These are phyloP conservation scores for Beauveria scarabaeidicola DNA, from an alignment of 2,329 filamentous ascomycete species.

Conservation along the genomic window DNA sequence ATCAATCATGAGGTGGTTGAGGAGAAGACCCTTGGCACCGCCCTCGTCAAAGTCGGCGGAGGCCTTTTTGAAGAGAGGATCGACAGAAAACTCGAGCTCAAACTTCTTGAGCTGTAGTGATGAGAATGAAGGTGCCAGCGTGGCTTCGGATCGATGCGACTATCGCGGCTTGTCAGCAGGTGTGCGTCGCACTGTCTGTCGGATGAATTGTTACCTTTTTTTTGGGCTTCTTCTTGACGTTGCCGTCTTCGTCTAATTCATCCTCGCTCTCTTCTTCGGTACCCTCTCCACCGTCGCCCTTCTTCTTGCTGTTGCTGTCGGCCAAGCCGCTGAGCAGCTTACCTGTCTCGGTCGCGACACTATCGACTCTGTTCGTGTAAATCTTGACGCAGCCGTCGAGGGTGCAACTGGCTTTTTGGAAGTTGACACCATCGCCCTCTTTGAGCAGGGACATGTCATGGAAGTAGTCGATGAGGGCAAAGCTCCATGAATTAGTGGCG, in stretches of 20 bases:
- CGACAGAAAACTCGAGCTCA: slow-evolving; percentile 91
- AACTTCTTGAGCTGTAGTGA: slow-evolving; percentile 93
- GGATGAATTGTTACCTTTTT: slow-evolving; percentile 55
- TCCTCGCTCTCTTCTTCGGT: slow-evolving; percentile 61
- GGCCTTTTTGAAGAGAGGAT: slow-evolving; percentile 98
- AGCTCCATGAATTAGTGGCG: slow-evolving; percentile 97
- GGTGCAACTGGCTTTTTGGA: slow-evolving; percentile 96
- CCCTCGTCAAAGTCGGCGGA: slow-evolving; percentile 98
- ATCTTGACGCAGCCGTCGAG: slow-evolving; percentile 98
- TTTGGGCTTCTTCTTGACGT: slow-evolving; percentile 53
- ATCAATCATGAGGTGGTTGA: slow-evolving; percentile 97
- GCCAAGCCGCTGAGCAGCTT: slow-evolving; percentile 90
- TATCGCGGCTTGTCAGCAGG: slow-evolving; percentile 18
- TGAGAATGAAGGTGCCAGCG: slow-evolving; percentile 78
- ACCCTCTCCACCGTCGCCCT: slow-evolving; percentile 54
- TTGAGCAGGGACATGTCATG: slow-evolving; percentile 97
- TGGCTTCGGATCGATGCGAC: slow-evolving; percentile 78
- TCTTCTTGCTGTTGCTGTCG: slow-evolving; percentile 73
- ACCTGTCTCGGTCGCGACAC: slow-evolving; percentile 93
- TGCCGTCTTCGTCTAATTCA: slow-evolving; percentile 54
- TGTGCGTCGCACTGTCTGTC: neutral
- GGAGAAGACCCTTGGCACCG: slow-evolving; percentile 84
- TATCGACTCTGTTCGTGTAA: slow-evolving; percentile 96
- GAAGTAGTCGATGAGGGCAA: slow-evolving; percentile 99
- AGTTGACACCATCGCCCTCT: slow-evolving; percentile 95